Base-by-base conservation (phyloP, 2,329 filamentous ascomycete genomes). In the Colletotrichum noveboracense region DNA sequence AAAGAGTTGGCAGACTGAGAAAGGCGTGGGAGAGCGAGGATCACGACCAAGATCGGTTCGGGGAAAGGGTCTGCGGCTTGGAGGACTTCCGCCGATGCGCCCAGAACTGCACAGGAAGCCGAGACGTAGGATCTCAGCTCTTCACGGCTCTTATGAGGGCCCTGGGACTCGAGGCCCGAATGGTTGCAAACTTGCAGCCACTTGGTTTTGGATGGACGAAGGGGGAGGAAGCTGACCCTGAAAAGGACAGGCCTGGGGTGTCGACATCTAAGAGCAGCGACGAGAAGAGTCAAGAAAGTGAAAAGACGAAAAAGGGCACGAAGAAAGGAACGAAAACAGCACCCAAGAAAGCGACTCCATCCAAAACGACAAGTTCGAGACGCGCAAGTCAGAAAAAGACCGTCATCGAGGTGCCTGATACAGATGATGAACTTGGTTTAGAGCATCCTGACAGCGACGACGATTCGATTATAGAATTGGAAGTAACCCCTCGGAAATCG, bases 151-250 rank as follows among this genome's bases (percentile, higher is more conserved):
- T 99, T 9, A 83, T 98, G 26, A 90, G 97, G 78, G 95, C 93
- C 1, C 82, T 98, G 13, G 95, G 95, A 0, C 86, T 98, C 4
- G 95, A 98, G 80, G 92, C 95, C 13, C 91, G 96, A 34, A 90
- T 98, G 88, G 92, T 98, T 4, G 93, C 93, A 12, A 98, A 92
- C 81, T 82, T 99, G 55, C 97, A 98, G 81, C 94, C 96, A 1
- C 86, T 95, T 26, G 97, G 97, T 0, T 98, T 97, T 83, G 96
- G 96, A 3, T 98, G 95, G 93, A 97, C 92, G 76, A 97, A 96
- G 83, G 85, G 90, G 13, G 97, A 99, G 84, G 94, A 97, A 67
- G 95, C 94, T 7, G 91, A 91, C 14, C 81, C 84, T 3, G 89
- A 89, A 78, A 90, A 87, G 78, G 83, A 84, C 12, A 65, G 58